Evolutionary conservation across 1,284 basidiomycete genomes (phyloP).

Genomic region (Clitocybe nebularis): DNA sequence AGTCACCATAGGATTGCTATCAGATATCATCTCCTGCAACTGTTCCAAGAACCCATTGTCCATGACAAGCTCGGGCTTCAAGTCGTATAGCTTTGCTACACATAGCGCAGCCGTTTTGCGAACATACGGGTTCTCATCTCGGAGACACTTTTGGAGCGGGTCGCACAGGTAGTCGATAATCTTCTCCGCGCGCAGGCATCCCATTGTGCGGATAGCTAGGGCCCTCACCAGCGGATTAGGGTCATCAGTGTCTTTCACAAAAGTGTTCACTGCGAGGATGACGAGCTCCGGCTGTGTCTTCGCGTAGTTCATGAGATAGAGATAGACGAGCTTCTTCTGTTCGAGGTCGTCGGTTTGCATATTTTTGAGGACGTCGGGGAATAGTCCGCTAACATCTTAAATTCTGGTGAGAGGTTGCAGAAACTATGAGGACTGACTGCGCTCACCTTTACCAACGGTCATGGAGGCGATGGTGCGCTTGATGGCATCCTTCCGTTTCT

Average conservation of each 20-base stretch:
- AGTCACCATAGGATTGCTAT: constrained; percentile 98
- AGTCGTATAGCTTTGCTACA: constrained; percentile 95
- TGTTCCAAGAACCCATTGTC: constrained; percentile 94
- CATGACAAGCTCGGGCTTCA: constrained; percentile 92
- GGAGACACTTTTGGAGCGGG: constrained; percentile 86
- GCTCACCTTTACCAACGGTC: constrained; percentile 88
- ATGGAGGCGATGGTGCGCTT: constrained; percentile 95
- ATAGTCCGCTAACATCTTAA: constrained; percentile 89
- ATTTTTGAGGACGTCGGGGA: constrained; percentile 98
- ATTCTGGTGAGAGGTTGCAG: constrained; percentile 3
- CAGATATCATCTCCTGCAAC: constrained; percentile 87
- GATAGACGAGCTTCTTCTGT: constrained; percentile 96
- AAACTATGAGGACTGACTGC: constrained; percentile 5
- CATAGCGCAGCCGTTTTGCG: constrained; percentile 95
- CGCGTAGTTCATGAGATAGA: constrained; percentile 98
- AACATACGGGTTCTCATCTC: constrained; percentile 96
- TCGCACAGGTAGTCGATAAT: constrained; percentile 98
- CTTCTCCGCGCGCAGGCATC: constrained; percentile 94
- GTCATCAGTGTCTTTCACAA: constrained; percentile 96
- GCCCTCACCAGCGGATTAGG: constrained; percentile 95
- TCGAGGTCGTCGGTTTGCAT: constrained; percentile 96
- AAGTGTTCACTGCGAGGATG: constrained; percentile 98
- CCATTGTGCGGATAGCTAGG: constrained; percentile 97
- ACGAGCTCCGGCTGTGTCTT: constrained; percentile 97
- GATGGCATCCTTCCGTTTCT: constrained; percentile 97